These are phyloP conservation scores for Croton laevigatus DNA, from an alignment of 441 rosid species.

Conservation along the genomic window DNA sequence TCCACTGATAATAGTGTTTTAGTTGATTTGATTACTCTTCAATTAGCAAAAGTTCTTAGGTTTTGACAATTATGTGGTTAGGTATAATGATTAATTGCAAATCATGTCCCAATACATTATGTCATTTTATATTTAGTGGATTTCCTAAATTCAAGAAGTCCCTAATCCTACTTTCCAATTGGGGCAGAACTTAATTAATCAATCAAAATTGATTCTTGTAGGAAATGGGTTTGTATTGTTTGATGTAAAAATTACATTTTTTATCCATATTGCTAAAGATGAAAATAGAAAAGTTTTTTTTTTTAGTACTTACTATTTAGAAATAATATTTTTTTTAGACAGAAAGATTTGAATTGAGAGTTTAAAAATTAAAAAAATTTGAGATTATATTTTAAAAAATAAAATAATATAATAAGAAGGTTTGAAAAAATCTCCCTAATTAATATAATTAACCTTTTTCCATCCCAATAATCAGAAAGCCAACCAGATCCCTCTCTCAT, in stretches of 20 bases:
- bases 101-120: slow-evolving; percentile 18
- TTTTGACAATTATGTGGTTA: slow-evolving; percentile 37
- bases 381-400: too few species aligned
- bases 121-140: slow-evolving; percentile 6
- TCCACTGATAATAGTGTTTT: slow-evolving; percentile 30
- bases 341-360: too few species aligned
- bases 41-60: slow-evolving; percentile 42
- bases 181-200: neutral
- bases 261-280: too few species aligned
- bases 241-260: too few species aligned
- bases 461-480: slow-evolving; percentile 18
- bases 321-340: too few species aligned
- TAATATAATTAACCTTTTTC: neutral
- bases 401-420: too few species aligned
- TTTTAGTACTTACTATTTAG: too few species aligned
- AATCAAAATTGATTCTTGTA: too few species aligned
- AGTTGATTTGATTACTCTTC: slow-evolving; percentile 25
- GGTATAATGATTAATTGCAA: slow-evolving; percentile 18
- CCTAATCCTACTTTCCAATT: neutral
- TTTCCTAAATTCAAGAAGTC: neutral
- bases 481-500: slow-evolving; percentile 15
- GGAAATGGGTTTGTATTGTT: too few species aligned
- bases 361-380: too few species aligned
- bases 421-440: too few species aligned
- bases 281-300: too few species aligned